A percentile compares a stretch with the other conserved stretches of the same genome.
Evolutionary conservation across 2,329 filamentous ascomycete species (phyloP).

Genomic region (Podosphaera fusca): DNA sequence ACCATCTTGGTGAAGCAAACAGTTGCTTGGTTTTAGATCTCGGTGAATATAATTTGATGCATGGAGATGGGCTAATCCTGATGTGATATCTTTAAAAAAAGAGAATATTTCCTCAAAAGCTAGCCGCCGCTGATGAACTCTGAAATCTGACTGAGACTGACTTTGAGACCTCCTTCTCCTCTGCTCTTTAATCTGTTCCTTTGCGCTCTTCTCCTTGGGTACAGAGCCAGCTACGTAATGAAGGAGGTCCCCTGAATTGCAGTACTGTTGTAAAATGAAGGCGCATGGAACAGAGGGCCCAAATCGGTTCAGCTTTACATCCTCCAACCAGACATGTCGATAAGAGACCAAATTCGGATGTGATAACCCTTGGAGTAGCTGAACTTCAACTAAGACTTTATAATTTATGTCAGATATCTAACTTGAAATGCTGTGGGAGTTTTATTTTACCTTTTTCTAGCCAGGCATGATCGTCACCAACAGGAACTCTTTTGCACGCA

Average conservation of each 20-base stretch:
- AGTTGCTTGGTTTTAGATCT: constrained; percentile 91
- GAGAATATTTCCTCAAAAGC: constrained; percentile 88
- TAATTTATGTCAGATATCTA: constrained; percentile 4
- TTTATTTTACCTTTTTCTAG: constrained; percentile 41
- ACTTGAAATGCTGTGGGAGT: background rate
- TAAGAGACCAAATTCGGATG: constrained; percentile 94
- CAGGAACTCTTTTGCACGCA: constrained; percentile 89
- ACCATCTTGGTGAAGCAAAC: constrained; percentile 56
- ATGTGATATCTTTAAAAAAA: constrained; percentile 86
- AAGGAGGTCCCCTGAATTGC: constrained; percentile 78
- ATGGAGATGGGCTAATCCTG: constrained; percentile 75
- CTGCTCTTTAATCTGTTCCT: constrained; percentile 72
- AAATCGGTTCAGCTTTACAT: constrained; percentile 63
- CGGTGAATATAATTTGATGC: constrained; percentile 83
- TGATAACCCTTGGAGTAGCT: constrained; percentile 71
- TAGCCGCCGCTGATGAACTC: constrained; percentile 17
- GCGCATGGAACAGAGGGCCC: constrained; percentile 81
- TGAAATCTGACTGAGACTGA: constrained; percentile 26
- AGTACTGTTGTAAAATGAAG: constrained; percentile 95
- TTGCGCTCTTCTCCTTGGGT: constrained; percentile 37
- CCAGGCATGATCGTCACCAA: constrained; percentile 87
- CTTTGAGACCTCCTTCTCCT: constrained; percentile 65
- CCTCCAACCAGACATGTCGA: constrained; percentile 90
- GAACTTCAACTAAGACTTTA: constrained; percentile 64
- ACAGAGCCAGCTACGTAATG: constrained; percentile 57